These are phyloP conservation scores for Phytopythium sindhum DNA, from an alignment of 352 stramenopile genomes.

Conservation along the genomic window DNA sequence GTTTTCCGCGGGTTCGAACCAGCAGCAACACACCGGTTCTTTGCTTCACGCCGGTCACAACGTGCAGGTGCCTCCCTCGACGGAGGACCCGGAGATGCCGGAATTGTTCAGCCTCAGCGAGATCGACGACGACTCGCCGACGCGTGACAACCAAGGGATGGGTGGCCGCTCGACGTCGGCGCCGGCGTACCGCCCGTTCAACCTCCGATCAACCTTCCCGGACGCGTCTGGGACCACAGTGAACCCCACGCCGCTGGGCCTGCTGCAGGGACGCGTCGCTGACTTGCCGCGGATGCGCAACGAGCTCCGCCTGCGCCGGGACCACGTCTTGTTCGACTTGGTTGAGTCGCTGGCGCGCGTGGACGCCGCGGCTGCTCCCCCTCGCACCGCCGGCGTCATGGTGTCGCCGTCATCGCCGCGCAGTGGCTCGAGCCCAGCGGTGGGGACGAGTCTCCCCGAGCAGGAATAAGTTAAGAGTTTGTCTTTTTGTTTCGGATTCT, in stretches of 20 bases:
- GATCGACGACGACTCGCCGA: conserved; percentile 5
- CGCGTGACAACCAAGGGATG: background rate
- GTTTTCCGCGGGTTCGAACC: background rate
- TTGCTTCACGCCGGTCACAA: background rate
- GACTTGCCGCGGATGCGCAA: conserved; percentile 8
- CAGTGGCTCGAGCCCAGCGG: background rate
- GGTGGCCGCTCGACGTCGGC: background rate
- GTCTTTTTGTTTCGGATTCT: background rate
- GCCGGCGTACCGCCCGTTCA: conserved; percentile 1
- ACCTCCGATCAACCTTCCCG: background rate
- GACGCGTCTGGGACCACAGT: background rate
- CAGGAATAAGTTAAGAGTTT: conserved; percentile 9
- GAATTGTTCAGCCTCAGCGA: conserved; percentile 7
- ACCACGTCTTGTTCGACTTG: conserved; percentile 4
- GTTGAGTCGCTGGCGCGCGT: conserved; percentile 6
- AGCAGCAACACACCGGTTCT: background rate
- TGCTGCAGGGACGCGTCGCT: conserved; percentile 1
- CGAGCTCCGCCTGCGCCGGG: conserved; percentile 7
- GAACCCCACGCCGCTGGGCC: background rate
- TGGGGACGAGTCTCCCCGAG: background rate
- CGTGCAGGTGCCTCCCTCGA: background rate
- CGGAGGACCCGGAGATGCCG: conserved; percentile 2
- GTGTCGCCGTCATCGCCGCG: background rate
- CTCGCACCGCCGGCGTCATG: background rate
- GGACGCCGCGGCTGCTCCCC: background rate